Conservation (phyloP, 2,329 filamentous ascomycete genomes). For the Xylaria sp. region DNA sequence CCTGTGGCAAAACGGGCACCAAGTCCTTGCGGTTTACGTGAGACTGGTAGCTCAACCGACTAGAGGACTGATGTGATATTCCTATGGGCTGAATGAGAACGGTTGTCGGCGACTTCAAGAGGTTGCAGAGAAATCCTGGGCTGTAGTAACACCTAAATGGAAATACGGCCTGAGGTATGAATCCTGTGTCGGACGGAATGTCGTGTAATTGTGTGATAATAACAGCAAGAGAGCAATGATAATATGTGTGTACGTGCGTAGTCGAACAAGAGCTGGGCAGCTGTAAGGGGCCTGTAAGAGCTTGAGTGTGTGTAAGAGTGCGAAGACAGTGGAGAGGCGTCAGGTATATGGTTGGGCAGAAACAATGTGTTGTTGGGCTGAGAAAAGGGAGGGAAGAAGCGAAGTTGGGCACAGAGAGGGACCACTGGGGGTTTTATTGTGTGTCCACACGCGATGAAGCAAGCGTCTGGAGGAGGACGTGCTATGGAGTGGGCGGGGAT, state of each 20-base stretch:
- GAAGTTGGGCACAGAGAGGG: slow-evolving; percentile 57
- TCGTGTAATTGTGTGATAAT: slow-evolving; percentile 34
- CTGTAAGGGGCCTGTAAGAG: slow-evolving; percentile 26
- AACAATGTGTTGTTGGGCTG: slow-evolving; percentile 50
- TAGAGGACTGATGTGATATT: slow-evolving; percentile 32
- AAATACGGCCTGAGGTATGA: slow-evolving; percentile 35
- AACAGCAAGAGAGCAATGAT: slow-evolving; percentile 29
- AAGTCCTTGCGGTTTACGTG: slow-evolving; percentile 44
- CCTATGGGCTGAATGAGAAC: slow-evolving; percentile 32
- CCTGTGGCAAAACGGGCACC: slow-evolving; percentile 53
- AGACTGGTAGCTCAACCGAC: slow-evolving; percentile 47
- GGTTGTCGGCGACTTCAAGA: slow-evolving; percentile 40
- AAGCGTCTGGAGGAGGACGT: slow-evolving; percentile 22
- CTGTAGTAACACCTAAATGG: slow-evolving; percentile 45
- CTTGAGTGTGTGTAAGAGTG: slow-evolving; percentile 2
- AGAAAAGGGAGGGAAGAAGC: slow-evolving; percentile 50
- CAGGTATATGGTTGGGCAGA: slow-evolving; percentile 51
- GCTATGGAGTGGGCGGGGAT: slow-evolving; percentile 41
- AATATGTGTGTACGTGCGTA: slow-evolving; percentile 25
- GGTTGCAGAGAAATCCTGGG: slow-evolving; percentile 40
- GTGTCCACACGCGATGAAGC: slow-evolving; percentile 43
- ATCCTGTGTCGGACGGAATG: slow-evolving; percentile 27
- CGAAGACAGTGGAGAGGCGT: slow-evolving; percentile 43
- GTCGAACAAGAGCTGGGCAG: slow-evolving; percentile 13
- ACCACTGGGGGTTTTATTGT: slow-evolving; percentile 63